phyloP scores from a whole-genome alignment of 345 rosid genomes.

The Hibiscus syriacus region DNA sequence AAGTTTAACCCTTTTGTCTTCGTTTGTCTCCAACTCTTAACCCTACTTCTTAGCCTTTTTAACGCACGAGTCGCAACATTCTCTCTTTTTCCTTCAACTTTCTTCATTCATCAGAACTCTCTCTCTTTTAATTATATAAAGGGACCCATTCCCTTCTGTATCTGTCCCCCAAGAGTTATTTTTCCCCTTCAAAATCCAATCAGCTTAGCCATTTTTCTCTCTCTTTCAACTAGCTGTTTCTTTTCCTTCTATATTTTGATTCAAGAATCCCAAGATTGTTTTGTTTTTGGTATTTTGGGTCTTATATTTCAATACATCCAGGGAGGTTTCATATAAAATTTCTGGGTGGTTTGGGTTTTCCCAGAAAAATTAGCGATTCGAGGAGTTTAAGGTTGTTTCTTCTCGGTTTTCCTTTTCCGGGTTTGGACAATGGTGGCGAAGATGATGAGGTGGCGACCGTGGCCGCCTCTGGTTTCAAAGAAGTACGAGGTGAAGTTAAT shows the following conservation, averaged over 20 bases:
- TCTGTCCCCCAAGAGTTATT: neutral
- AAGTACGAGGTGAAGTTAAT: conserved; percentile 68
- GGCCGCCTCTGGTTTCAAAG: conserved; percentile 71
- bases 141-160: neutral
- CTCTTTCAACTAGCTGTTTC: neutral
- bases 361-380: neutral
- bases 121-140: neutral
- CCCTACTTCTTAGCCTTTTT: too few species aligned
- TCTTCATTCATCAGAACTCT: too few species aligned
- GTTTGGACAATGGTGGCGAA: conserved; percentile 64
- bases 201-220: neutral
- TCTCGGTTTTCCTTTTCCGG: neutral
- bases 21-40: too few species aligned
- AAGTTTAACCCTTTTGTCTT: too few species aligned
- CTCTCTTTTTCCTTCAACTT: too few species aligned
- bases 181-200: neutral
- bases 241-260: neutral
- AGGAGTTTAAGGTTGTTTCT: conserved; percentile 5
- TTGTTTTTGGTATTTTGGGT: neutral
- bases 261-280: neutral
- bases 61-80: too few species aligned
- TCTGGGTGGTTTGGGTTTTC: neutral
- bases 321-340: neutral
- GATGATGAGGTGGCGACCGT: conserved; percentile 98
- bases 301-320: neutral